Base-by-base conservation (phyloP, 768 basidiomycete genomes). In the Naganishia antarctica region DNA sequence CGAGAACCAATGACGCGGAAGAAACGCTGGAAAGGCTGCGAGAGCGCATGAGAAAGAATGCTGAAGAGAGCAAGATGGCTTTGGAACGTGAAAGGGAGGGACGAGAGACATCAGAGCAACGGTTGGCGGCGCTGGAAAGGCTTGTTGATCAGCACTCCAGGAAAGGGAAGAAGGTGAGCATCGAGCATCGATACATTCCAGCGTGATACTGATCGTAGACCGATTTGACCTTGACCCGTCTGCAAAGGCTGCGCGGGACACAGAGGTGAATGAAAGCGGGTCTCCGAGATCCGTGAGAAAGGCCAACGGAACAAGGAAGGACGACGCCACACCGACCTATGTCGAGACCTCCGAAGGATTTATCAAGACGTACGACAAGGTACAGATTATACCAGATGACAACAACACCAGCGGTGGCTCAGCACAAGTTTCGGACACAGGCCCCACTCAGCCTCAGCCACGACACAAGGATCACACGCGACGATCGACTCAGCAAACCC, bases 351-450 rank as follows among this genome's bases (percentile, higher is more conserved):
- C 46, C n/a, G 59, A 40, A 44, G 64, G 64, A 12, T 43, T 60
- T 18, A 50, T 65, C 64, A 65, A 65, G 40, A 61, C 59, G 6
- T 65, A 60, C 45, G 64, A 65, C 16, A 48, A 40, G 32, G 26
- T 45, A 28, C 40, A 41, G 28, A 29, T 43, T 5, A 18, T 59
- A 32, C 18, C 47, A n/a, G n/a, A n/a, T 5, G 25, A 50, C 5
- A 3, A 5, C 21, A 34, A 32, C 23, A 23, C 18, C 15, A 23
- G 37, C 11, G 9, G n/a, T 4, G 40, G 3, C 11, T 32, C 63
- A 4, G 18, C 57, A 18, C 45, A 21, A 21, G 43, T 7, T 6
- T 44, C 43, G 43, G 43, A 44, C 18, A 6, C 40, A 18, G 18
- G 23, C 2, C 53, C 57, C 11, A 32, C 28, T 21, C n/a, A 29